Conservation (phyloP, 2,329 filamentous ascomycete species). For the Colletotrichum ledebouriae region DNA sequence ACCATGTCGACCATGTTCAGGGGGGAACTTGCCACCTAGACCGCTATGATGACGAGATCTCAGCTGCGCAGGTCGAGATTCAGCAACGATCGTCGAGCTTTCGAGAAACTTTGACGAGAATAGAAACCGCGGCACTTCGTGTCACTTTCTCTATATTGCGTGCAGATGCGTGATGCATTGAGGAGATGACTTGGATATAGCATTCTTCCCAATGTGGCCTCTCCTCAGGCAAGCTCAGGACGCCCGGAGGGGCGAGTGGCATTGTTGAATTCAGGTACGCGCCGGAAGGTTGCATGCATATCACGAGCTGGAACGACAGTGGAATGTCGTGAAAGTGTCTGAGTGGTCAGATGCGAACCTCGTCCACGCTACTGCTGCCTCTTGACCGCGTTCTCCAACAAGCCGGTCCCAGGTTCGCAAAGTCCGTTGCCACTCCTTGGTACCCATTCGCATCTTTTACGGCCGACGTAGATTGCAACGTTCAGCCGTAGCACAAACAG, state of each 20-base stretch:
- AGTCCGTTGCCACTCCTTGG: not conserved
- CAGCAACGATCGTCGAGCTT: slow-evolving; percentile 3
- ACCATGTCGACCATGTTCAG: not conserved
- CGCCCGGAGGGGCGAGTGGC: not conserved
- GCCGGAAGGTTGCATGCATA: slow-evolving; percentile 14
- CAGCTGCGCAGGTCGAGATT: not conserved
- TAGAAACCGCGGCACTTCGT: slow-evolving; percentile 12
- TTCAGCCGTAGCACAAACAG: slow-evolving; percentile 12
- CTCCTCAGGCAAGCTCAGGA: not conserved
- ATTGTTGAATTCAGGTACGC: slow-evolving; percentile 15
- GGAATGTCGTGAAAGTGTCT: not conserved
- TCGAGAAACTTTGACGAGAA: not conserved
- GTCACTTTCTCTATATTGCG: not conserved
- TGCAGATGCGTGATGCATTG: not conserved
- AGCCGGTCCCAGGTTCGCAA: not conserved
- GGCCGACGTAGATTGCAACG: slow-evolving; percentile 4
- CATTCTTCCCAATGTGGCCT: not conserved
- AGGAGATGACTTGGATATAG: not conserved
- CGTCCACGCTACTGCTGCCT: not conserved
- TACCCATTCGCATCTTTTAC: not conserved
- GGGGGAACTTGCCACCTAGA: not conserved
- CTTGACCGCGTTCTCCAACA: not conserved
- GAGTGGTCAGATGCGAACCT: slow-evolving; percentile 14
- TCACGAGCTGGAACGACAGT: not conserved
- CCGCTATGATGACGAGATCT: not conserved